Percentiles rank a stretch among this genome's conserved stretches.
Conservation (phyloP, 805 yeast species). For the Saturnispora besseyi region DNA sequence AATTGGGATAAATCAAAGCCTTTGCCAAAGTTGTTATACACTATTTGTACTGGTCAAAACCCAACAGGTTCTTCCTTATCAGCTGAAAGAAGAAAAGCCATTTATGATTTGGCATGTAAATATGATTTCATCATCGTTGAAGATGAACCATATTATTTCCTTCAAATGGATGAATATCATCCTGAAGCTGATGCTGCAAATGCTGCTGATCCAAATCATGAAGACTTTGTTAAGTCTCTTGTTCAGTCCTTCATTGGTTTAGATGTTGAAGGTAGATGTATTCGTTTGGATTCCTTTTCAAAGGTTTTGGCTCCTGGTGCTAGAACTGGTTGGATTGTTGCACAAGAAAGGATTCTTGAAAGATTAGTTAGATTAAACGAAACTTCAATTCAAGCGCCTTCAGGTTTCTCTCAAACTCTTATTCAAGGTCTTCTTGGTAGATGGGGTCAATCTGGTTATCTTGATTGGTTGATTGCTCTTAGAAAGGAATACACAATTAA, state of each 20-base stretch:
- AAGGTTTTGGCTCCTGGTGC: constrained; percentile 89
- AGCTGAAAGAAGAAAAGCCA: constrained; percentile 62
- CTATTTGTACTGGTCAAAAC: constrained; percentile 94
- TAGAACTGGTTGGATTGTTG: constrained; percentile 85
- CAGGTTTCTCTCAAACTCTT: constrained; percentile 71
- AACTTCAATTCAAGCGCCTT: constrained; percentile 68
- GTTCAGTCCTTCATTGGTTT: constrained; percentile 67
- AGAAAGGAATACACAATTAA: constrained; percentile 78
- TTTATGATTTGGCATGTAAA: constrained; percentile 72
- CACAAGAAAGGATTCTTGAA: constrained; percentile 54
- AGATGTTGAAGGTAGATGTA: constrained; percentile 83
- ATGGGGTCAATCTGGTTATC: constrained; percentile 87
- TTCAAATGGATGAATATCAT: constrained; percentile 82
- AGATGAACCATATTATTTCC: constrained; percentile 96
- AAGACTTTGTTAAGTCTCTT: constrained; percentile 56
- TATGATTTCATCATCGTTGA: constrained; percentile 83
- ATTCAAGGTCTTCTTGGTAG: constrained; percentile 62
- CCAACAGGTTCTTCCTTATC: constrained; percentile 90
- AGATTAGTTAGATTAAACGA: constrained; percentile 67
- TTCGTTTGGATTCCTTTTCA: constrained; percentile 84
- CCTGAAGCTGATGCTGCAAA: constrained; percentile 31
- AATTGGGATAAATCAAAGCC: constrained; percentile 47
- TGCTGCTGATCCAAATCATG: constrained; percentile 35
- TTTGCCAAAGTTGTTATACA: constrained; percentile 80
- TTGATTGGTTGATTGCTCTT: constrained; percentile 81